Percentiles rank a stretch among this genome's conserved stretches.
phyloP scores from a whole-genome alignment of 2,329 filamentous ascomycete genomes.

The Biscogniauxia mediterranea region DNA sequence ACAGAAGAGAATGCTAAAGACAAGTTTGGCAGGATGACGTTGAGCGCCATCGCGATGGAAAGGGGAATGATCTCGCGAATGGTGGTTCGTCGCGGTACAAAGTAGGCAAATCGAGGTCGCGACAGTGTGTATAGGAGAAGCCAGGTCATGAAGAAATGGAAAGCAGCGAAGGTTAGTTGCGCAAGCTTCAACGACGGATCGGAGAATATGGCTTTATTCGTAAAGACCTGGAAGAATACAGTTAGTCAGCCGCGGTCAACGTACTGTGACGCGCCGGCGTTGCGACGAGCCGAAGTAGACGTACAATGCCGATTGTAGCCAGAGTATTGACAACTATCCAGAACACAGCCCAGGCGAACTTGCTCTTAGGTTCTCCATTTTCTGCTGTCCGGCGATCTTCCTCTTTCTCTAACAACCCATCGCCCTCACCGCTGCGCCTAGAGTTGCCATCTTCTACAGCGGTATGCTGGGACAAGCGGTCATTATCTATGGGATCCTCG shows the following conservation, averaged over 20 bases:
- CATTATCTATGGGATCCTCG: constrained; percentile 34
- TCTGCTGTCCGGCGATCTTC: constrained; percentile 29
- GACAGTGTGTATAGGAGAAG: constrained; percentile 62
- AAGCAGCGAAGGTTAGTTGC: constrained; percentile 65
- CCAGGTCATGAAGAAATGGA: constrained; percentile 67
- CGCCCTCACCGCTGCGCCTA: constrained; percentile 40
- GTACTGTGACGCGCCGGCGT: not conserved
- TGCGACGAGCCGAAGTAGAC: constrained; percentile 19
- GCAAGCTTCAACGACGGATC: constrained; percentile 59
- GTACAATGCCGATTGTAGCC: constrained; percentile 62
- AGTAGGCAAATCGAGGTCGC: constrained; percentile 56
- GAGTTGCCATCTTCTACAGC: constrained; percentile 35
- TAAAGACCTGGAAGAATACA: constrained; percentile 55
- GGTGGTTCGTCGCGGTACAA: constrained; percentile 54
- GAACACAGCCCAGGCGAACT: constrained; percentile 40
- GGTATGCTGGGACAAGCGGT: constrained; percentile 32
- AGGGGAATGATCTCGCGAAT: constrained; percentile 60
- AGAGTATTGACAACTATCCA: constrained; percentile 63
- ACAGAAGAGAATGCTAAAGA: constrained; percentile 66
- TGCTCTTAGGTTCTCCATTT: constrained; percentile 34
- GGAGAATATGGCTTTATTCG: constrained; percentile 68
- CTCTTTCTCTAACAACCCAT: constrained; percentile 38
- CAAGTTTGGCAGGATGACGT: constrained; percentile 67
- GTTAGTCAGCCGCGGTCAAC: constrained; percentile 11
- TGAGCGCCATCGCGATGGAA: constrained; percentile 65